Conservation (phyloP, 768 basidiomycete species). For the Rhodotorula graminis region DNA sequence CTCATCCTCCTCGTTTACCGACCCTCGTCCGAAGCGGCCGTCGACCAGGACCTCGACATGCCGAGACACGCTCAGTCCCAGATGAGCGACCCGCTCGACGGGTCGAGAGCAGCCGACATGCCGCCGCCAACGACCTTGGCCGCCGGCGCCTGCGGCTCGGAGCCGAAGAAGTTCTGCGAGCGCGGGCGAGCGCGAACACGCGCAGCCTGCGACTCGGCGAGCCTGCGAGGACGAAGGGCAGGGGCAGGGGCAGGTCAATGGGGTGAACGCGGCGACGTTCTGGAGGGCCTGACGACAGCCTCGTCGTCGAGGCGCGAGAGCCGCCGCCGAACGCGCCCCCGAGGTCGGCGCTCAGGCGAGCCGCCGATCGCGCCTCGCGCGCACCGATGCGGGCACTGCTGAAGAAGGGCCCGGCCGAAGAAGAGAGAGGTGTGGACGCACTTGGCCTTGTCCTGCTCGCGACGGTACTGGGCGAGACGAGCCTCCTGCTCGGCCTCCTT, state of each 20-base stretch:
- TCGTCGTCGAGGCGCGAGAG: too few species aligned
- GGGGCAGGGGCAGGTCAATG: too few species aligned
- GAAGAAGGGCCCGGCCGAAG: too few species aligned
- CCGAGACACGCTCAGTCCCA: slow-evolving; percentile 19
- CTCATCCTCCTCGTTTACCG: not conserved
- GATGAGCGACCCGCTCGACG: slow-evolving; percentile 22
- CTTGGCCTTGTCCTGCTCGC: slow-evolving; percentile 23
- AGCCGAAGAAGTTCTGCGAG: slow-evolving; percentile 29
- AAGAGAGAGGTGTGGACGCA: not conserved
- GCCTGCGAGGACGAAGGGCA: not conserved
- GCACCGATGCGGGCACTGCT: too few species aligned
- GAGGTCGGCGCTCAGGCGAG: too few species aligned
- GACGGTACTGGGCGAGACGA: slow-evolving; percentile 21
- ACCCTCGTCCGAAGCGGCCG: accelerated
- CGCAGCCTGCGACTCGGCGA: slow-evolving; percentile 14
- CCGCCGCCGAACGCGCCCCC: too few species aligned
- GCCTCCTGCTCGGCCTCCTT: slow-evolving; percentile 24
- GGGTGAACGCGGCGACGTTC: too few species aligned
- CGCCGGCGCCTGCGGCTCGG: not conserved
- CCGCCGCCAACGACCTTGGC: slow-evolving; percentile 18
- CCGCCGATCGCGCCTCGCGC: not conserved
- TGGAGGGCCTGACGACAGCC: too few species aligned
- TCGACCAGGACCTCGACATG: not conserved
- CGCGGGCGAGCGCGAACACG: slow-evolving; percentile 15
- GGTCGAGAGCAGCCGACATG: slow-evolving; percentile 19